Base-by-base conservation (phyloP, 495 filamentous ascomycete genomes). In the Lichina pygmaea region DNA sequence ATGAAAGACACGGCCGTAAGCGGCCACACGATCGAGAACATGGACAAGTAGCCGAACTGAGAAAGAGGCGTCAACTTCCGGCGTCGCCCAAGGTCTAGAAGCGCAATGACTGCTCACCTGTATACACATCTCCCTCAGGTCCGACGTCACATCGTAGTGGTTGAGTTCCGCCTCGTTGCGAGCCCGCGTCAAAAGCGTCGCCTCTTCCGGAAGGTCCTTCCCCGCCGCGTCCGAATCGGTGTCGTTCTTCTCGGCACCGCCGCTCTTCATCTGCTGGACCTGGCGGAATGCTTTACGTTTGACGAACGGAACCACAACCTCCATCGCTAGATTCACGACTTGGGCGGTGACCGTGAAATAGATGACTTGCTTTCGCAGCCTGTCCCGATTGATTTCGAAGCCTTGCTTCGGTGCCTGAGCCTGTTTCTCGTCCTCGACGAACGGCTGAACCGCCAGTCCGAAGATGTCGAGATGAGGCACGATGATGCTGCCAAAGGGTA, bases 331-430 rank as follows among this genome's bases (percentile, higher is more conserved):
- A 48, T 79, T 83, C 48, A 97, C 81, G 40, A 86, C 73, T 55
- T 97, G 89, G 0, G 86, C 89, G 0, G 89, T 95, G 10, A 95
- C 84, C 0, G 89, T 86, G 56, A 93, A 93, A 58, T 95, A 97
- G 52, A 95, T 81, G 47, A 95, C 80, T 58, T 97, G 91, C 44
- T 91, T 86, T 44, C 73, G 77, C 7, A 97, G 68, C 30, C 89
- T 66, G 50, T 73, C 67, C 0, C 86, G 83, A 55, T 97, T 82
- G 56, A 95, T 81, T 36, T 71, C 62, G 64, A 94, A 97, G 11
- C 66, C 62, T 7, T 59, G 51, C 47, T 73, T 63, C 8, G 76
- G 73, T 3, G 64, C 53, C 17, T 59, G 54, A 40, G 82, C 61
- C 43, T 83, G 65, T 51, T 79, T 72, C 46, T 82, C 75, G 48